These are phyloP conservation scores for Globisporangium solare DNA, from an alignment of 352 stramenopile species.

Conservation along the genomic window DNA sequence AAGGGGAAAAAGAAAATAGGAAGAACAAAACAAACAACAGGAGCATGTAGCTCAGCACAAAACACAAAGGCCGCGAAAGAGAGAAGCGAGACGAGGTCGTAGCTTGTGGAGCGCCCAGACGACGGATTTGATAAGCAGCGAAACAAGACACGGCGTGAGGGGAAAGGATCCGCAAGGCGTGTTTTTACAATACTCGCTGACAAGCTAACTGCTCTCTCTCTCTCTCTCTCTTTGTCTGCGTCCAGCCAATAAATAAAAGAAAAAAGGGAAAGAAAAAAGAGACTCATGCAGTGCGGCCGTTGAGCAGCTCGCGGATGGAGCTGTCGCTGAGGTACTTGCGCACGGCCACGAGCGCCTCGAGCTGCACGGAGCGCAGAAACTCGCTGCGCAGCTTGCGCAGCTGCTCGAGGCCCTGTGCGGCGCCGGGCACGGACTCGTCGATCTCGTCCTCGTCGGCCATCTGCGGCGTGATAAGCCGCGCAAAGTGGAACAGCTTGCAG, in stretches of 20 bases:
- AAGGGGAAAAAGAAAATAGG: constrained; percentile 1
- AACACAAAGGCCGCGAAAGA: no score
- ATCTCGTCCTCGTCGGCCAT: constrained; percentile 53
- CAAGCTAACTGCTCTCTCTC: no score
- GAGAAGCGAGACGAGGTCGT: no score
- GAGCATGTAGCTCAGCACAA: no score
- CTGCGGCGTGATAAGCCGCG: constrained; percentile 49
- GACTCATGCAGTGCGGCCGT: constrained; percentile 15
- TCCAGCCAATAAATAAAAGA: no score
- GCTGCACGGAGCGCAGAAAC: constrained; percentile 71
- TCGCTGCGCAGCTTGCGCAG: constrained; percentile 58
- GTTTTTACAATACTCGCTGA: no score
- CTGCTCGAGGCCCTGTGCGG: constrained; percentile 22
- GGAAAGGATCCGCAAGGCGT: no score
- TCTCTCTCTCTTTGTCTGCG: no score
- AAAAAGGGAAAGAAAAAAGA: constrained; percentile 1
- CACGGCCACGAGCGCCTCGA: constrained; percentile 70
- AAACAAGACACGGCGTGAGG: no score
- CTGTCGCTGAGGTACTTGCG: constrained; percentile 69
- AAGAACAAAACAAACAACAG: not conserved
- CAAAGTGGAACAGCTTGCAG: constrained; percentile 77
- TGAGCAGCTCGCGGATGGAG: constrained; percentile 62
- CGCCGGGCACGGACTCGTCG: constrained; percentile 33
- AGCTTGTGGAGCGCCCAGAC: no score
- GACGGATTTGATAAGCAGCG: no score